Conservation (phyloP, 2,329 filamentous ascomycete species). For the Calonectria naviculata region DNA sequence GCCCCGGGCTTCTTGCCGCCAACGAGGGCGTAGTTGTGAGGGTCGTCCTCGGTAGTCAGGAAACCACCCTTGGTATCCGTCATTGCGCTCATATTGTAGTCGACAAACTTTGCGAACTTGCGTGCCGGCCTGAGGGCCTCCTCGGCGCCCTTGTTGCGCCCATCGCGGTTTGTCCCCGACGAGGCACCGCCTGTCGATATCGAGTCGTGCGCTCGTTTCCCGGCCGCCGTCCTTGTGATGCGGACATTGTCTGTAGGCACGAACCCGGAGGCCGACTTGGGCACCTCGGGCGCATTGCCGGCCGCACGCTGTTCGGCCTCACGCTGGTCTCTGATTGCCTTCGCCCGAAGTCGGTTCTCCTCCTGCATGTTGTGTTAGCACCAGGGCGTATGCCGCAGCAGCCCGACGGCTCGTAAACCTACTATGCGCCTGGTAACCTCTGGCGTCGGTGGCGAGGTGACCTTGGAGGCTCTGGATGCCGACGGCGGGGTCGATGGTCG, state of each 20-base stretch:
- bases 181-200: conserved; percentile 61
- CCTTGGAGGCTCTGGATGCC: conserved; percentile 43
- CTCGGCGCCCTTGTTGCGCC: conserved; percentile 61
- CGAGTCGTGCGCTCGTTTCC: conserved; percentile 78
- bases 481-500: conserved; percentile 58
- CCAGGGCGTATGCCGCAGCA: fast-evolving
- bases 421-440: conserved; percentile 67
- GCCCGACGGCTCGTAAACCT: conserved; percentile 34
- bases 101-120: conserved; percentile 94
- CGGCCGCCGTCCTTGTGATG: conserved; percentile 53
- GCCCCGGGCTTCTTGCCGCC: conserved; percentile 53
- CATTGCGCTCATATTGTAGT: conserved; percentile 99
- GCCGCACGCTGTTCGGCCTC: conserved; percentile 70
- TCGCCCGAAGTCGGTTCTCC: conserved; percentile 87
- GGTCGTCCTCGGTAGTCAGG: conserved; percentile 90
- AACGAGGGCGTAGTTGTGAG: conserved; percentile 79
- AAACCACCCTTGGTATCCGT: conserved; percentile 98
- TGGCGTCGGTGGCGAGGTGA: conserved; percentile 62
- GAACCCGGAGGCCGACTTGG: conserved; percentile 74
- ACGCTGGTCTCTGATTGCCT: conserved; percentile 81
- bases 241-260: conserved; percentile 75
- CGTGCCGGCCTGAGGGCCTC: conserved; percentile 76
- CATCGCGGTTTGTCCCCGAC: conserved; percentile 76
- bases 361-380: conserved; percentile 66
- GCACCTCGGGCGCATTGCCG: conserved; percentile 53